Conservation (phyloP, 1,284 basidiomycete genomes). For the Naganishia cerealis region DNA sequence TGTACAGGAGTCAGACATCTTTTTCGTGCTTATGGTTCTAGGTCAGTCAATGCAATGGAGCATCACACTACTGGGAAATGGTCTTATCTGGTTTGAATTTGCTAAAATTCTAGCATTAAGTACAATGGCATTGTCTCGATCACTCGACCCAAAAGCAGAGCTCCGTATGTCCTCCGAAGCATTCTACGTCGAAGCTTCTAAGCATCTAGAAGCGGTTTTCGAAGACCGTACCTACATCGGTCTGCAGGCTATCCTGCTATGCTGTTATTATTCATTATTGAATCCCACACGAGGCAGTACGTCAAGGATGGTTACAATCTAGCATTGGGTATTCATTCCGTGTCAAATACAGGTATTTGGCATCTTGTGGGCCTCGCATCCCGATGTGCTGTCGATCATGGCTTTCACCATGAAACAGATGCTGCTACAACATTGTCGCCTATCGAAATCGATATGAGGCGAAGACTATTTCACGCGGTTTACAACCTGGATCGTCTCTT, state of each 20-base stretch:
- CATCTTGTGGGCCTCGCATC: conserved; percentile 54
- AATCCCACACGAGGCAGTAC: conserved; percentile 54
- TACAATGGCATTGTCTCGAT: conserved; percentile 55
- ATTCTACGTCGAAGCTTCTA: conserved; percentile 55
- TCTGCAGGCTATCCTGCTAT: conserved; percentile 53
- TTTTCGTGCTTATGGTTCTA: conserved; percentile 56
- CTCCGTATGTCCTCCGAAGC: conserved; percentile 55
- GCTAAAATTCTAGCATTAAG: conserved; percentile 43
- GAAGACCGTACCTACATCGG: conserved; percentile 53
- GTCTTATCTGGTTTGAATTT: not conserved
- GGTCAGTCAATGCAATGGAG: conserved; percentile 40
- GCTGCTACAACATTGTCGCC: conserved; percentile 49
- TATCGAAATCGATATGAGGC: conserved; percentile 55
- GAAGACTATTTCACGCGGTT: conserved; percentile 53
- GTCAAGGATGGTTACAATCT: not conserved
- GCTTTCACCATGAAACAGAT: conserved; percentile 54
- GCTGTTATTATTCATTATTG: conserved; percentile 54
- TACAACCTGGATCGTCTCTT: conserved; percentile 55
- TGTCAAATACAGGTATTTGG: conserved; percentile 44
- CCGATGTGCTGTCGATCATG: conserved; percentile 54
- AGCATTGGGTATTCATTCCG: not conserved
- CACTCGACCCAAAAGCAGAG: conserved; percentile 54
- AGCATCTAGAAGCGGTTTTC: conserved; percentile 54
- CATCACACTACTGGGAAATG: not conserved
- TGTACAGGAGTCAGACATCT: conserved; percentile 46